These are phyloP conservation scores for Globisporangium alternatum DNA, from an alignment of 352 stramenopile genomes.

Conservation along the genomic window DNA sequence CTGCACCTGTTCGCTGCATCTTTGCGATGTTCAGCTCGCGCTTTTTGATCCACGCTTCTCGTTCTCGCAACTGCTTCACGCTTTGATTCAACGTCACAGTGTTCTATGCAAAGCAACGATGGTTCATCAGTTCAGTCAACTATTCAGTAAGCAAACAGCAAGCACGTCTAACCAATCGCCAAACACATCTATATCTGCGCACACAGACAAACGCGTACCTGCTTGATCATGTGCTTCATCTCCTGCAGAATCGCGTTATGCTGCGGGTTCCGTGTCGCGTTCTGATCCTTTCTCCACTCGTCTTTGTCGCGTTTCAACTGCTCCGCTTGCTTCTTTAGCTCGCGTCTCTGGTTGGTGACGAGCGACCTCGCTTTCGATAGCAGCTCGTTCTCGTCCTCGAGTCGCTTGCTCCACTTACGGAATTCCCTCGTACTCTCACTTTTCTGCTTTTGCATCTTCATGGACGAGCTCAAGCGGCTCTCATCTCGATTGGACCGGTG, in stretches of 20 bases:
- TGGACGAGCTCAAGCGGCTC: not conserved
- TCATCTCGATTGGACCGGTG: not conserved
- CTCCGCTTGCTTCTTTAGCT: slow-evolving; percentile 48
- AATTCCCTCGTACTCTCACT: slow-evolving; percentile 14
- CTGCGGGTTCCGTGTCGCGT: slow-evolving; percentile 2
- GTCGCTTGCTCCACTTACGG: slow-evolving; percentile 42
- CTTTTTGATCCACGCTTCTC: slow-evolving; percentile 47
- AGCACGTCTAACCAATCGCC: no score
- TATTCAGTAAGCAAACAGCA: no score
- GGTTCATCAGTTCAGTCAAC: not conserved
- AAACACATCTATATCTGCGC: not conserved
- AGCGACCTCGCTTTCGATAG: slow-evolving; percentile 42
- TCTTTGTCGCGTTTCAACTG: slow-evolving; percentile 50
- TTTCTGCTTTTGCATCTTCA: slow-evolving; percentile 7
- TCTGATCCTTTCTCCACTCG: slow-evolving; percentile 45
- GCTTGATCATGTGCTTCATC: slow-evolving; percentile 65
- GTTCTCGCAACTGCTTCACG: slow-evolving; percentile 43
- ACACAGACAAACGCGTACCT: slow-evolving; percentile 23
- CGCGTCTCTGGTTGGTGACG: slow-evolving; percentile 42
- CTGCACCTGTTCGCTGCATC: slow-evolving; percentile 29
- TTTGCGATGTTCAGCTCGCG: slow-evolving; percentile 44
- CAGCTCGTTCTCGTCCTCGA: slow-evolving; percentile 44
- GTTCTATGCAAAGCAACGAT: slow-evolving; percentile 21
- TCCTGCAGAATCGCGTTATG: slow-evolving; percentile 42
- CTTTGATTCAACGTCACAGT: slow-evolving; percentile 43